Evolutionary conservation across 2,329 filamentous ascomycete genomes (phyloP).

Genomic region (Fusarium floridanum): DNA sequence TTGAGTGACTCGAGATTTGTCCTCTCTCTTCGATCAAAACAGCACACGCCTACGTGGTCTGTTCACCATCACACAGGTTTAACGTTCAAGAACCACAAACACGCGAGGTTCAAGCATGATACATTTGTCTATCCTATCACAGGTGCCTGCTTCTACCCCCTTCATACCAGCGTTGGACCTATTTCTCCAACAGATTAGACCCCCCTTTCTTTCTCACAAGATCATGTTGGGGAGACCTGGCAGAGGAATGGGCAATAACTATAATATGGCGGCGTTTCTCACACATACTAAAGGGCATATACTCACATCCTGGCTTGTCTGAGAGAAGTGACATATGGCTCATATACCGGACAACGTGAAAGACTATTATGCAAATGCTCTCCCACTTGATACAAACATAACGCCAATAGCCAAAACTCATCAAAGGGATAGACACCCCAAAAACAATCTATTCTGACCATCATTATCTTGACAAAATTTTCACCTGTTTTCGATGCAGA

Average conservation of each 20-base stretch:
- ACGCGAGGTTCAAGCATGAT: not conserved
- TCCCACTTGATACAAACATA: not conserved
- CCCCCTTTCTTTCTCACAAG: not conserved
- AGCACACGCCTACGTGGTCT: not conserved
- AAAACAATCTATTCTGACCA: conserved; percentile 9
- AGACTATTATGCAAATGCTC: not conserved
- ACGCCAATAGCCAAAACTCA: not conserved
- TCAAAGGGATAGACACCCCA: not conserved
- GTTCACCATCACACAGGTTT: not conserved
- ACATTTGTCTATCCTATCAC: not conserved
- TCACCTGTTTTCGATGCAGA: conserved; percentile 15
- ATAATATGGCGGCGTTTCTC: not conserved
- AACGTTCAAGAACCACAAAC: not conserved
- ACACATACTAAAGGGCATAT: not conserved
- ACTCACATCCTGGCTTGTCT: not conserved
- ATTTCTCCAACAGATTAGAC: not conserved
- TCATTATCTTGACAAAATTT: not conserved
- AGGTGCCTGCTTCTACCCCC: not conserved
- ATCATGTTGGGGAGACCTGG: not conserved
- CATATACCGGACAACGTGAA: not conserved
- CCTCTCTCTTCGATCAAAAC: not conserved
- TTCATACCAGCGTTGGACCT: not conserved
- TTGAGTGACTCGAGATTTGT: not conserved
- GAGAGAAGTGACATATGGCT: not conserved
- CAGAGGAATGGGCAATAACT: not conserved